These are phyloP conservation scores for Agarophyton chilense DNA, from an alignment of 23 red algal genomes.

Conservation along the genomic window DNA sequence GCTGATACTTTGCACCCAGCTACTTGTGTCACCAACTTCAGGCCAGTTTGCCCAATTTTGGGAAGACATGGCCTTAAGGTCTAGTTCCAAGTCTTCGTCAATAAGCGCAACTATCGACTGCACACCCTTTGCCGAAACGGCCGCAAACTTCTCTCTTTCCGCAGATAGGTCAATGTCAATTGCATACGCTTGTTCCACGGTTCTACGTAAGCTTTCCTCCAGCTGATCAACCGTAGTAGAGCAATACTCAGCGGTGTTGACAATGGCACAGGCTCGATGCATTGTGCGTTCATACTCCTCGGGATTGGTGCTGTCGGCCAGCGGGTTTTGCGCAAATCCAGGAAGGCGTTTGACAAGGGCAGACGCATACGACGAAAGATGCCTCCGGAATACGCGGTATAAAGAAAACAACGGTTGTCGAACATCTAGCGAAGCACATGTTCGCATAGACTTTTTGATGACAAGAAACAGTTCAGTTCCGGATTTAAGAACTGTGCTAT, in stretches of 20 bases:
- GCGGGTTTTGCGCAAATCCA: constrained; percentile 30
- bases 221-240: constrained; percentile 81
- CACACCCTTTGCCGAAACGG: constrained; percentile 77
- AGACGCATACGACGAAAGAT: constrained; percentile 74
- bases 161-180: constrained; percentile 64
- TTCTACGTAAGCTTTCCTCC: constrained; percentile 64
- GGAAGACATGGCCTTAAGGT: constrained; percentile 56
- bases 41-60: constrained; percentile 65
- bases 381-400: constrained; percentile 82
- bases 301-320: constrained; percentile 55
- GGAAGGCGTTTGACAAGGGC: constrained; percentile 73
- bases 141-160: constrained; percentile 82
- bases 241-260: constrained; percentile 86
- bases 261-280: constrained; percentile 56
- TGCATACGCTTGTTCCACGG: constrained; percentile 76
- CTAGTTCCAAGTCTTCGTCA: constrained; percentile 69
- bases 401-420: constrained; percentile 92
- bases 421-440: constrained; percentile 77
- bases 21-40: constrained; percentile 88
- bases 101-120: constrained; percentile 66
- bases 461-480: constrained; percentile 88
- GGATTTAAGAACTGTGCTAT: constrained; percentile 67
- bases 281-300: constrained; percentile 31
- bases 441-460: constrained; percentile 92
- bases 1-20: constrained; percentile 60